Evolutionary conservation across 2,329 filamentous ascomycete genomes (phyloP).

Genomic region (Xylariales sp.): DNA sequence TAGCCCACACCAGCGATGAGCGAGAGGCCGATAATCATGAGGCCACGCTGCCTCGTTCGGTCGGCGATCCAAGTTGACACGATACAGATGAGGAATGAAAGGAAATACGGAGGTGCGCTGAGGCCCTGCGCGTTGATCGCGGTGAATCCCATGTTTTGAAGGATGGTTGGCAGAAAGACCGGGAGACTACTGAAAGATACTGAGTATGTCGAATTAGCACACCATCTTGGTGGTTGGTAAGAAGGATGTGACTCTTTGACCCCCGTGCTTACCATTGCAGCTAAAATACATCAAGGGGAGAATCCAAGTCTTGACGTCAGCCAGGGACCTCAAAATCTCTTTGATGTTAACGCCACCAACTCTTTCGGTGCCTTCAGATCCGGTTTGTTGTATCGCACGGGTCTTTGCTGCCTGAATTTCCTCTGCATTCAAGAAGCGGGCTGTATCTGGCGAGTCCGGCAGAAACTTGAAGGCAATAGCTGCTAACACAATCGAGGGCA

Average conservation of each 20-base stretch:
- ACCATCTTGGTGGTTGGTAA: slow-evolving; percentile 36
- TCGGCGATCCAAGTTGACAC: slow-evolving; percentile 61
- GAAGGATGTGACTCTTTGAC: neutral
- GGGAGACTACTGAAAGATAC: slow-evolving; percentile 63
- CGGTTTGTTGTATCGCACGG: slow-evolving; percentile 48
- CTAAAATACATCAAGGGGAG: slow-evolving; percentile 36
- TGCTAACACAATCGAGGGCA: slow-evolving; percentile 27
- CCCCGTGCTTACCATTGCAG: slow-evolving; percentile 30
- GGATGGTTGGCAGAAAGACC: slow-evolving; percentile 60
- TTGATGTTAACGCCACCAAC: slow-evolving; percentile 37
- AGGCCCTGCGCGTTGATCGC: slow-evolving; percentile 66
- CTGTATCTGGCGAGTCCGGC: slow-evolving; percentile 44
- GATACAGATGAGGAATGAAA: slow-evolving; percentile 61
- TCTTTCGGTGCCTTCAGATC: slow-evolving; percentile 42
- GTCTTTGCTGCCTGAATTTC: slow-evolving; percentile 54
- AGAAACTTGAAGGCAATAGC: slow-evolving; percentile 22
- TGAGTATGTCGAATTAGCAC: no score
- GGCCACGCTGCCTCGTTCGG: slow-evolving; percentile 57
- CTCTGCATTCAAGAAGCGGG: slow-evolving; percentile 49
- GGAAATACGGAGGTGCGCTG: slow-evolving; percentile 66
- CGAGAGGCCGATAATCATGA: slow-evolving; percentile 53
- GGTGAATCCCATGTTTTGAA: slow-evolving; percentile 64
- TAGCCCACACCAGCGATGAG: slow-evolving; percentile 59
- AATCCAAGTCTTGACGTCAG: slow-evolving; percentile 46
- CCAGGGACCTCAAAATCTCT: slow-evolving; percentile 43